phyloP scores from a whole-genome alignment of 164 flowering plant genomes.

The Liquidambar formosana region DNA sequence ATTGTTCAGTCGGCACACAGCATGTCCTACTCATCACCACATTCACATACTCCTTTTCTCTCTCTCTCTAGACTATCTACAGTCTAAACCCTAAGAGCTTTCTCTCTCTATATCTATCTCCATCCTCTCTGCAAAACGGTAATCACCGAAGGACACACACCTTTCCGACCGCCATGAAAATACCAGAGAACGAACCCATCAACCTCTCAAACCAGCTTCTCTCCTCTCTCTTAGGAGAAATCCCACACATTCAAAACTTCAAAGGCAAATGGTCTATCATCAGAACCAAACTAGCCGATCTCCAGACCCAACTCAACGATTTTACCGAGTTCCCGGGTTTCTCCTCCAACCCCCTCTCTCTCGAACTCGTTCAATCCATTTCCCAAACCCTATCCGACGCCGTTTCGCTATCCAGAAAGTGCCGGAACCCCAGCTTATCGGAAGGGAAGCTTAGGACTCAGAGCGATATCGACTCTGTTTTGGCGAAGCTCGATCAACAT shows the following conservation, averaged over 20 bases:
- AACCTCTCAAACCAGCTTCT: conserved; percentile 14
- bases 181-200: conserved; percentile 26
- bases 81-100: conserved; percentile 1
- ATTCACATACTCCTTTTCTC: not conserved
- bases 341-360: conserved; percentile 40
- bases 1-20: not conserved
- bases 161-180: conserved; percentile 41
- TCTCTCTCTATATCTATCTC: not conserved
- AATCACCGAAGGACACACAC: too few relatives aligned
- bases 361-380: conserved; percentile 45
- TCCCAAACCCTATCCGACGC: conserved; percentile 39
- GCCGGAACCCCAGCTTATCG: conserved; percentile 28
- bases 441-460: conserved; percentile 70
- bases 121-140: not conserved
- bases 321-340: conserved; percentile 33
- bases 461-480: conserved; percentile 52
- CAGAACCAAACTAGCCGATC: conserved; percentile 38
- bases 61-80: not conserved
- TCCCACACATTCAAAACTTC: conserved; percentile 30
- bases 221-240: conserved; percentile 25
- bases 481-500: conserved; percentile 46
- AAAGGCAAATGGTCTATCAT: conserved; percentile 51
- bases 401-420: conserved; percentile 29
- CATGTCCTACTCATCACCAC: not conserved
- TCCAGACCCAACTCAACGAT: conserved; percentile 41